A percentile compares a stretch with the other conserved stretches of the same genome.
Evolutionary conservation across 2,329 filamentous ascomycete species (phyloP).

Genomic region (Cercospora berteroae): DNA sequence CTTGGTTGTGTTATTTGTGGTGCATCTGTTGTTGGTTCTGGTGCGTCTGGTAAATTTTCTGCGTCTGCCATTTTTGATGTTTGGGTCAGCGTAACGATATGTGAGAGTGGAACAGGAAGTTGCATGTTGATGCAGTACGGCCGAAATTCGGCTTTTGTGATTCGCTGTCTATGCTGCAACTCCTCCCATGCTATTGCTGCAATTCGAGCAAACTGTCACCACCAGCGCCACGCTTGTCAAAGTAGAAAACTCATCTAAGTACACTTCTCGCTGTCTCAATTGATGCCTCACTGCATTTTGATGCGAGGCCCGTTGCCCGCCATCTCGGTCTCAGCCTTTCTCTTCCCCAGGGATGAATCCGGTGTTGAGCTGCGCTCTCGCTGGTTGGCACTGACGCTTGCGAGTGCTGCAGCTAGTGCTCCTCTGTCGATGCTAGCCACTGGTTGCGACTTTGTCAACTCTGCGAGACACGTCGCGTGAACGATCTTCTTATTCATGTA

Average conservation of each 20-base stretch:
- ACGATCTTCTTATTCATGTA: conserved; percentile 77
- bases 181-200: background rate
- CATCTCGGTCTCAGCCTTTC: conserved; percentile 36
- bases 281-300: conserved; percentile 25
- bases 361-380: conserved; percentile 38
- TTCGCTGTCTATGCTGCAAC: background rate
- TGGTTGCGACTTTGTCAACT: conserved; percentile 62
- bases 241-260: background rate
- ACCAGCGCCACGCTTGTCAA: conserved; percentile 8
- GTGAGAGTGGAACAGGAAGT: background rate
- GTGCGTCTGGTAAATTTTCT: conserved; percentile 15
- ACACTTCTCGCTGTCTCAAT: background rate
- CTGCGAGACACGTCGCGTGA: conserved; percentile 84
- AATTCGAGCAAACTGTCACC: background rate
- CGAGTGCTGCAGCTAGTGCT: conserved; percentile 30
- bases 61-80: conserved; percentile 11
- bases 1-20: conserved; percentile 8
- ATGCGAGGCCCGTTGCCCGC: conserved; percentile 24
- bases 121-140: background rate
- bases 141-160: conserved; percentile 5
- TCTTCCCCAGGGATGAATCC: conserved; percentile 36
- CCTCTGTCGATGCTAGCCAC: conserved; percentile 13
- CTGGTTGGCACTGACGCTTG: conserved; percentile 20
- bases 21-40: conserved; percentile 8
- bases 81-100: background rate